Percentiles rank a stretch among this genome's conserved stretches.
These are phyloP conservation scores for Entamoeba moshkovskii DNA, from an alignment of 208 protist genomes.

Conservation along the genomic window DNA sequence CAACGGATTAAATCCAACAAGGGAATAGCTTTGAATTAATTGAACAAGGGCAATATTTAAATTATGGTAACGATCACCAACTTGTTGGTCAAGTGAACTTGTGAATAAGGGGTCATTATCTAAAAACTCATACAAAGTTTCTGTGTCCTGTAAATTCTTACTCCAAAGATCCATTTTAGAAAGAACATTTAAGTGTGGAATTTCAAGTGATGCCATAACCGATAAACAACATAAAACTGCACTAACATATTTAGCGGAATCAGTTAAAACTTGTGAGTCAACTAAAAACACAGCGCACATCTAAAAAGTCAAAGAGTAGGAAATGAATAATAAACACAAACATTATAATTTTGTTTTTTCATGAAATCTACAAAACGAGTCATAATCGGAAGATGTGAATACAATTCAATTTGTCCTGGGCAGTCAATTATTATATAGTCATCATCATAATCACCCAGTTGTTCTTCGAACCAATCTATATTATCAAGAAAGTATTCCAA, in stretches of 20 bases:
- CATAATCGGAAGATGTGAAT: slow-evolving; percentile 10
- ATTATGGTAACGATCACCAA: neutral
- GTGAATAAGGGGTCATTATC: neutral
- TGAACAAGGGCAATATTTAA: neutral
- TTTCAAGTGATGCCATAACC: slow-evolving; percentile 70
- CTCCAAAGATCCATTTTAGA: slow-evolving; percentile 79
- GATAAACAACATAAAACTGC: slow-evolving; percentile 71
- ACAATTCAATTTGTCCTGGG: slow-evolving; percentile 34
- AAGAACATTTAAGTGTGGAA: slow-evolving; percentile 85
- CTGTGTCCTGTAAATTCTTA: neutral
- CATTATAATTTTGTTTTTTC: neutral
- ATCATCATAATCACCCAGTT: slow-evolving; percentile 47
- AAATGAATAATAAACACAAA: neutral
- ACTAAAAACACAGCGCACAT: neutral
- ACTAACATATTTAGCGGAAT: slow-evolving; percentile 79
- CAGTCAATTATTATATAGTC: slow-evolving; percentile 28
- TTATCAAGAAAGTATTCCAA: neutral
- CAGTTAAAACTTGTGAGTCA: slow-evolving; percentile 21
- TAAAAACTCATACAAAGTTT: neutral
- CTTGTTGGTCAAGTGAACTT: neutral
- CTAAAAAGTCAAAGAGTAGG: neutral
- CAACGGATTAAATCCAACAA: neutral
- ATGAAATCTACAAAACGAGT: neutral
- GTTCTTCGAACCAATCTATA: slow-evolving; percentile 48
- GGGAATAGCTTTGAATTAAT: neutral